Percentiles rank a stretch among this genome's conserved stretches.
Conservation (phyloP, 257 asterid genomes). For the Penstemon eatonii region DNA sequence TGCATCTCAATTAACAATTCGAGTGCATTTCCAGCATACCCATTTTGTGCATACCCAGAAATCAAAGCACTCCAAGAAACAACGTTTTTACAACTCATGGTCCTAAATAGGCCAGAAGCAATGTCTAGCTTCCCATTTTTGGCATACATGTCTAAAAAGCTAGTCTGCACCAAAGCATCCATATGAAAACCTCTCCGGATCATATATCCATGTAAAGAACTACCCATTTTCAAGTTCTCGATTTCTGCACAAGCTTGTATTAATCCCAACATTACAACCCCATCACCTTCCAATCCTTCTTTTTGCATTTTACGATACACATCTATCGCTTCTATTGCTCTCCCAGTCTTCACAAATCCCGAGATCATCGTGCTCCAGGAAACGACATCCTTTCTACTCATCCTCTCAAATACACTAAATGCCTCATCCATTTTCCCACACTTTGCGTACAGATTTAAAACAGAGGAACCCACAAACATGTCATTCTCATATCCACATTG, state of each 20-base stretch:
- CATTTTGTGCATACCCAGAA: conserved; percentile 69
- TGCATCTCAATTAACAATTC: conserved; percentile 63
- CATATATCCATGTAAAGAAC: conserved; percentile 67
- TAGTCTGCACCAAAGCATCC: conserved; percentile 55
- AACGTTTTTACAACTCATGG: conserved; percentile 42
- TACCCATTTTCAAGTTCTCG: conserved; percentile 50
- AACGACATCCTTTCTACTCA: conserved; percentile 61
- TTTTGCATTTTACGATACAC: conserved; percentile 49
- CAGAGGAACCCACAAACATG: conserved; percentile 71
- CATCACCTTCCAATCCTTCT: conserved; percentile 65
- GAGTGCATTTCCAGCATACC: conserved; percentile 50
- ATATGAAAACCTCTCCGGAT: conserved; percentile 44
- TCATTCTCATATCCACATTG: conserved; percentile 61
- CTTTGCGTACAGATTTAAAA: conserved; percentile 53
- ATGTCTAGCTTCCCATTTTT: conserved; percentile 54
- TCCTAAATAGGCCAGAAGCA: conserved; percentile 51
- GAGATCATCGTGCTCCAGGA: conserved; percentile 73
- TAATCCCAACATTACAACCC: conserved; percentile 59
- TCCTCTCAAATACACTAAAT: conserved; percentile 46
- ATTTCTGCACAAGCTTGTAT: conserved; percentile 58
- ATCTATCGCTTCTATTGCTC: conserved; percentile 44
- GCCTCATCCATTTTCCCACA: conserved; percentile 70
- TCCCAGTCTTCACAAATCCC: conserved; percentile 61
- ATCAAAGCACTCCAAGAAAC: conserved; percentile 83
- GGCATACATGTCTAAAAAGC: conserved; percentile 79